phyloP scores from a whole-genome alignment of 768 basidiomycete genomes.

The Tricholoma saponaceum region DNA sequence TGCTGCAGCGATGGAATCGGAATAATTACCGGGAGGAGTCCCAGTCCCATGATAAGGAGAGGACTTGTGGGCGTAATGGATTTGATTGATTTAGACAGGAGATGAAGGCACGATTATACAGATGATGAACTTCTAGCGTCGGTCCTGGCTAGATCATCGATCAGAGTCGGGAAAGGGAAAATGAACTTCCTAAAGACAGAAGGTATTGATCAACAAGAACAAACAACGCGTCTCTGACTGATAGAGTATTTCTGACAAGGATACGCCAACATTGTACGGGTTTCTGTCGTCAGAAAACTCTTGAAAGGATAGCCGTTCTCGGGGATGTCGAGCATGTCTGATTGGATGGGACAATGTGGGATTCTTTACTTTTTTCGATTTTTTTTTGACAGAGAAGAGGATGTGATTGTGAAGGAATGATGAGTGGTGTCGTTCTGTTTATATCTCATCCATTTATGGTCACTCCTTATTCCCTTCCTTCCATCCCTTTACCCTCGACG shows the following conservation, averaged over 20 bases:
- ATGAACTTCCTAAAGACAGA: neutral
- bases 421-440: conserved; percentile 1
- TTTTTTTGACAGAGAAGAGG: conserved; percentile 17
- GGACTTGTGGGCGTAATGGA: neutral
- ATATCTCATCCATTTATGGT: conserved; percentile 1
- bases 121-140: conserved; percentile 1
- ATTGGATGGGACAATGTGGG: neutral
- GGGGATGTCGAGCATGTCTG: neutral
- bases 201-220: neutral
- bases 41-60: neutral
- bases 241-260: conserved; percentile 1
- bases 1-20: neutral
- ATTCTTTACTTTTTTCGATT: conserved; percentile 5
- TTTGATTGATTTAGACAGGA: neutral
- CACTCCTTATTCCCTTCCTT: neutral
- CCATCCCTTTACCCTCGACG: neutral
- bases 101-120: conserved; percentile 2
- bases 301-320: neutral
- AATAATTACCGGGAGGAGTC: neutral
- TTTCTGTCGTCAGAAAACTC: neutral
- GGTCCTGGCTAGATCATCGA: neutral
- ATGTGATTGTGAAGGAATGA: conserved; percentile 6
- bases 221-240: neutral
- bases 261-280: neutral
- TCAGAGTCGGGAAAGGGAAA: neutral